A percentile compares a stretch with the other conserved stretches of the same genome.
Conservation (phyloP, 148 eudicot species). For the Linanthus parryae region DNA sequence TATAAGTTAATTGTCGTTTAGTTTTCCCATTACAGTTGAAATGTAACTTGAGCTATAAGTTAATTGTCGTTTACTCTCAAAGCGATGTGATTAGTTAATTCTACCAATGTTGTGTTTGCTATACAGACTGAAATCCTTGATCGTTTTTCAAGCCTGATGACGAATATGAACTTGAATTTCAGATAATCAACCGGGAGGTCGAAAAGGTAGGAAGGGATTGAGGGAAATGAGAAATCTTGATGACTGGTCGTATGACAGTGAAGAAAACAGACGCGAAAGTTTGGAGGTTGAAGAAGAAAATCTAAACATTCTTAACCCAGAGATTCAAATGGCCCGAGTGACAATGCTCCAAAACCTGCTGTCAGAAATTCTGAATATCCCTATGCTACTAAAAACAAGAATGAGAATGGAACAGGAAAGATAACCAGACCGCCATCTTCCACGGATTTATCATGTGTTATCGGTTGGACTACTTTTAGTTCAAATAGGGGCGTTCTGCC, state of each 20-base stretch:
- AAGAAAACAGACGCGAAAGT: conserved; percentile 13
- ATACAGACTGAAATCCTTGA: too few relatives aligned
- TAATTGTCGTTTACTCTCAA: too few relatives aligned
- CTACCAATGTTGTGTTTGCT: too few relatives aligned
- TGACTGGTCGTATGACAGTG: conserved; percentile 4
- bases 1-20: too few relatives aligned
- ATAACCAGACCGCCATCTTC: conserved; percentile 23
- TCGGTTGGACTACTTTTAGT: conserved; percentile 83
- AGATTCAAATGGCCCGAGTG: conserved; percentile 11
- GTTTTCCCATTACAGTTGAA: too few relatives aligned
- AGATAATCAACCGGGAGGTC: too few relatives aligned
- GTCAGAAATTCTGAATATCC: conserved; percentile 15
- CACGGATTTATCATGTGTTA: conserved; percentile 61
- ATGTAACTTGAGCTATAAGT: too few relatives aligned
- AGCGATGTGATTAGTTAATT: too few relatives aligned
- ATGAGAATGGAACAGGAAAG: conserved; percentile 13
- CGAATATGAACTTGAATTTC: too few relatives aligned
- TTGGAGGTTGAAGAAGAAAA: conserved; percentile 20
- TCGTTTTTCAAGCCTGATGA: too few relatives aligned
- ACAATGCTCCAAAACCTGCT: conserved; percentile 14
- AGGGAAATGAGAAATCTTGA: conserved; percentile 19
- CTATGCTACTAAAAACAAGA: conserved; percentile 13
- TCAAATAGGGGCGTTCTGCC: conserved; percentile 75
- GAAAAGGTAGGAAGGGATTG: conserved; percentile 21
- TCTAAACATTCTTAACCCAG: conserved; percentile 9